phyloP scores from a whole-genome alignment of 1,284 basidiomycete genomes.

The Polyporus tsugae region DNA sequence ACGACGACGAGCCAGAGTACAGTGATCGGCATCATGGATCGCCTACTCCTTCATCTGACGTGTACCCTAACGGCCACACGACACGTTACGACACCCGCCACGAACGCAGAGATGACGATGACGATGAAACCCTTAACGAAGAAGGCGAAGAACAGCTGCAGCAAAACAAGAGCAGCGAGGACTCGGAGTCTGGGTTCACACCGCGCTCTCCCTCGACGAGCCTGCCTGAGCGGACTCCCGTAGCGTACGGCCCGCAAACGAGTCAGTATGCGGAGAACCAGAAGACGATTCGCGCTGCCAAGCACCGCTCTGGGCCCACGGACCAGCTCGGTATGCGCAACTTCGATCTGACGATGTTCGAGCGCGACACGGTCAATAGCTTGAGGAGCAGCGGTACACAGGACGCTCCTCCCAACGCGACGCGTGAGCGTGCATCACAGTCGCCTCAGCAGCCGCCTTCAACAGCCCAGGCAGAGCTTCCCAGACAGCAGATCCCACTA shows the following conservation, averaged over 20 bases:
- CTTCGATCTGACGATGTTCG: constrained; percentile 62
- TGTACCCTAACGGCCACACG: constrained; percentile 56
- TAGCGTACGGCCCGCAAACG: constrained; percentile 33
- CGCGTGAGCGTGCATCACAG: constrained; percentile 30
- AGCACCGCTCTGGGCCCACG: constrained; percentile 57
- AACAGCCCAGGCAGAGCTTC: constrained; percentile 26
- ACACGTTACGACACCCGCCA: constrained; percentile 44
- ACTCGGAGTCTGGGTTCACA: constrained; percentile 57
- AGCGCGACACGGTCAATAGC: constrained; percentile 46
- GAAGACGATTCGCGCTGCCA: constrained; percentile 42
- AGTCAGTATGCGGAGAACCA: constrained; percentile 39
- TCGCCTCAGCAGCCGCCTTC: constrained; percentile 19
- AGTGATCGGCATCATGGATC: constrained; percentile 49
- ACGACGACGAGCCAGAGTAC: constrained; percentile 43
- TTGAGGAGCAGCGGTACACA: constrained; percentile 36
- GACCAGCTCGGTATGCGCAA: constrained; percentile 68
- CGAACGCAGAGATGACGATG: constrained; percentile 49
- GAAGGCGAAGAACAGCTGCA: constrained; percentile 46
- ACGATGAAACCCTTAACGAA: constrained; percentile 58
- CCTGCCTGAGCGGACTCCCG: constrained; percentile 55
- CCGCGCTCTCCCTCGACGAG: constrained; percentile 73
- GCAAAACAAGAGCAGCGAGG: constrained; percentile 42
- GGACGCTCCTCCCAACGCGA: constrained; percentile 28
- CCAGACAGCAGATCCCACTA: constrained; percentile 29
- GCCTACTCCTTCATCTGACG: constrained; percentile 64